These are phyloP conservation scores for Magnolia changhungtana DNA, from an alignment of 164 flowering plant species.

Conservation along the genomic window DNA sequence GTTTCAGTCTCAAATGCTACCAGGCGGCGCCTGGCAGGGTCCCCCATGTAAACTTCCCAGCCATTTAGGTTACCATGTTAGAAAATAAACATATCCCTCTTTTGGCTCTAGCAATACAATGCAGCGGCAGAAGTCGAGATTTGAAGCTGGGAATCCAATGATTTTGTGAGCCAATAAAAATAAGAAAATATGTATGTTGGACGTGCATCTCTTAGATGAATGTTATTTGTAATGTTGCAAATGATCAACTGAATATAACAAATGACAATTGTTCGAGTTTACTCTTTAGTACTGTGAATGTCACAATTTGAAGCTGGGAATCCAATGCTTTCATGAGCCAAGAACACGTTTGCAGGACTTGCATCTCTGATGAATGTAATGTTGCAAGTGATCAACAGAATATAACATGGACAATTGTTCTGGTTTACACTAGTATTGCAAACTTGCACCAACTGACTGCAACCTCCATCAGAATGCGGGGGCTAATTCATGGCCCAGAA, in stretches of 20 bases:
- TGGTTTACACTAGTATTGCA: background rate
- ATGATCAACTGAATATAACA: too few species aligned
- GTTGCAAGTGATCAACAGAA: background rate
- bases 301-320: background rate
- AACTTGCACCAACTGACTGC: background rate
- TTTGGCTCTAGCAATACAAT: background rate
- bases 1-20: constrained; percentile 74
- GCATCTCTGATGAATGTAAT: background rate
- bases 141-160: background rate
- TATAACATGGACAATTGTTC: background rate
- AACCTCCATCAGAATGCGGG: background rate
- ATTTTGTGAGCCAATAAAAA: background rate
- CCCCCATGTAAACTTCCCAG: constrained; percentile 12
- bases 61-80: background rate
- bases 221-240: background rate
- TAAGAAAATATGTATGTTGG: background rate
- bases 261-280: background rate
- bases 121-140: background rate
- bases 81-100: background rate
- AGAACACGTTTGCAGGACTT: background rate
- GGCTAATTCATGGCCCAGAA: too few species aligned
- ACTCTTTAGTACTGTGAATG: background rate
- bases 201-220: background rate
- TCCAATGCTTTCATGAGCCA: background rate
- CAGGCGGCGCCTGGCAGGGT: constrained; percentile 63